phyloP scores from a whole-genome alignment of 169 alveolate species.

The Plasmodium vivax region DNA sequence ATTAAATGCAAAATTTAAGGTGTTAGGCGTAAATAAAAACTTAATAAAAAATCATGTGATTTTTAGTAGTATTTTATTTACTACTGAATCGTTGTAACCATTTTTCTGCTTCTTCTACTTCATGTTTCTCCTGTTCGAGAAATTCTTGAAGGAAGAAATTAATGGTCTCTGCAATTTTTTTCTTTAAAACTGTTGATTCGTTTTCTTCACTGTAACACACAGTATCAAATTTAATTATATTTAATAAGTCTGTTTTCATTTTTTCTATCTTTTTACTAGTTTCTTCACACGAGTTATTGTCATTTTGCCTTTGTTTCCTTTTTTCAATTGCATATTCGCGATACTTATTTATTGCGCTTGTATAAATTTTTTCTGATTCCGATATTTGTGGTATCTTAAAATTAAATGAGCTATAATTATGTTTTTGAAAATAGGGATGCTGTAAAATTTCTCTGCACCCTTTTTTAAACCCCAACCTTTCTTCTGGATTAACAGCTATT shows the following conservation, averaged over 20 bases:
- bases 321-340: conserved; percentile 50
- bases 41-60: background rate
- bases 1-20: background rate
- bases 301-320: conserved; percentile 40
- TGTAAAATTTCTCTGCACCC: conserved; percentile 65
- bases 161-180: conserved; percentile 32
- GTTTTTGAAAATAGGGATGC: conserved; percentile 77
- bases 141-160: conserved; percentile 41
- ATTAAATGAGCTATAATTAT: conserved; percentile 35
- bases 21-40: background rate
- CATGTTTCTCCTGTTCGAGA: conserved; percentile 50
- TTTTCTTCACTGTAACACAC: conserved; percentile 4
- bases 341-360: conserved; percentile 48
- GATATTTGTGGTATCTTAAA: conserved; percentile 47
- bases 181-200: conserved; percentile 40
- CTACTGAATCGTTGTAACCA: conserved; percentile 53
- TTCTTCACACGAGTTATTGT: conserved; percentile 17
- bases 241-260: conserved; percentile 17
- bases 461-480: conserved; percentile 79
- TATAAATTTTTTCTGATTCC: conserved; percentile 35
- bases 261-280: conserved; percentile 11
- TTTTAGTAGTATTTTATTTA: conserved; percentile 1
- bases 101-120: conserved; percentile 71
- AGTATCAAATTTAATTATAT: conserved; percentile 35
- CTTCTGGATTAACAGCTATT: conserved; percentile 76